Evolutionary conservation across 1,284 basidiomycete species (phyloP).

Genomic region (Schizophyllum amplum): DNA sequence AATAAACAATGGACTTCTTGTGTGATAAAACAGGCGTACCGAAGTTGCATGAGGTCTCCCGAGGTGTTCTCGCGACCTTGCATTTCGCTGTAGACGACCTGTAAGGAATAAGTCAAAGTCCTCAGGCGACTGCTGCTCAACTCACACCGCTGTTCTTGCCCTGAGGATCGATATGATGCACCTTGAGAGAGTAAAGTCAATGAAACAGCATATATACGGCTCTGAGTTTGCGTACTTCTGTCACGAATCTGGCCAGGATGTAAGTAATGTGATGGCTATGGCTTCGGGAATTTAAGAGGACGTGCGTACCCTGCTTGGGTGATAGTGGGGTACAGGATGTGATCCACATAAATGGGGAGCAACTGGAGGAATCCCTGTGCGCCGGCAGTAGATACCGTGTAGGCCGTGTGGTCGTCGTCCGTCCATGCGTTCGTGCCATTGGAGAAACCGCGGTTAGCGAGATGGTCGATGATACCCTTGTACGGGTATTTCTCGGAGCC

Average conservation of each 20-base stretch:
- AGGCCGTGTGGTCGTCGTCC: conserved; percentile 85
- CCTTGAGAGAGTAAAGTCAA: conserved; percentile 31
- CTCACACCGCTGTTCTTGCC: conserved; percentile 83
- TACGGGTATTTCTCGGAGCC: conserved; percentile 93
- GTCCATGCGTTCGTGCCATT: conserved; percentile 88
- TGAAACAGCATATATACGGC: neutral
- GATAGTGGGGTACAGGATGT: conserved; percentile 94
- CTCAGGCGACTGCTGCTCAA: neutral
- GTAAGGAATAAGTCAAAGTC: neutral
- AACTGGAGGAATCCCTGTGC: conserved; percentile 93
- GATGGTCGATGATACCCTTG: conserved; percentile 94
- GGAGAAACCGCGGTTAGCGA: conserved; percentile 96
- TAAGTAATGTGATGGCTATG: too few relatives aligned
- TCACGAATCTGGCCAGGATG: conserved; percentile 52
- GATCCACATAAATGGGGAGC: conserved; percentile 93
- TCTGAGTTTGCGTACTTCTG: conserved; percentile 57
- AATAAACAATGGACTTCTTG: too few relatives aligned
- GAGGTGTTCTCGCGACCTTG: conserved; percentile 94
- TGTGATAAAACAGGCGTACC: conserved; percentile 27
- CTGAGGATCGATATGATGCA: conserved; percentile 87
- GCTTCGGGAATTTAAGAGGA: neutral
- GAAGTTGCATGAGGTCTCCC: conserved; percentile 83
- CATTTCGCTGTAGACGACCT: conserved; percentile 96
- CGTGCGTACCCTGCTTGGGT: conserved; percentile 65
- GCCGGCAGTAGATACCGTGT: conserved; percentile 96